A percentile compares a stretch with the other conserved stretches of the same genome.
These are phyloP conservation scores for Penicillium paxilli DNA, from an alignment of 495 filamentous ascomycete genomes.

Conservation along the genomic window DNA sequence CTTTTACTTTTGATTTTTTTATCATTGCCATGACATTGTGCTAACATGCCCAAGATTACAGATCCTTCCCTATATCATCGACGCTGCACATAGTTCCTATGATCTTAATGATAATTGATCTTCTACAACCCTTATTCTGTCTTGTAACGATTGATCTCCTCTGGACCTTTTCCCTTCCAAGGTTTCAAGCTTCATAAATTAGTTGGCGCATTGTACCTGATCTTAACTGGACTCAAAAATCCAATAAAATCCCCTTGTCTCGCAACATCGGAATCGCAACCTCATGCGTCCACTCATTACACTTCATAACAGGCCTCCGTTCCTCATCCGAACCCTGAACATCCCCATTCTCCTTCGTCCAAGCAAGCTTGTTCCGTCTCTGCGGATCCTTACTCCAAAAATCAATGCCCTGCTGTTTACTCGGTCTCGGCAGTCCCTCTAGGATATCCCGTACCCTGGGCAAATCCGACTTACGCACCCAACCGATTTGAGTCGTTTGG, in stretches of 20 bases:
- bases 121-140: no score
- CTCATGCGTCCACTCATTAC: slow-evolving; percentile 19
- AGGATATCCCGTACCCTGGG: background rate
- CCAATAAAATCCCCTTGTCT: slow-evolving; percentile 5
- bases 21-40: background rate
- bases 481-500: background rate
- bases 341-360: slow-evolving; percentile 19
- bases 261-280: slow-evolving; percentile 13
- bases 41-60: slow-evolving; percentile 5
- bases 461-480: background rate
- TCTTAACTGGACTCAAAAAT: no score
- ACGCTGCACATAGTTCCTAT: background rate
- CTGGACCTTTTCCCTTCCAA: no score
- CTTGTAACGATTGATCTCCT: no score
- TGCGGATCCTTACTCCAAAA: slow-evolving; percentile 3
- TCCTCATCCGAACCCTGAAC: slow-evolving; percentile 5
- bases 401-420: slow-evolving; percentile 10
- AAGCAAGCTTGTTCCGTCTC: slow-evolving; percentile 4
- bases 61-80: background rate
- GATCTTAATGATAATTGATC: background rate
- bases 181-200: no score
- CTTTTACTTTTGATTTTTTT: background rate
- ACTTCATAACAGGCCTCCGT: slow-evolving; percentile 15
- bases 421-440: slow-evolving; percentile 1
- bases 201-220: no score